Conservation (phyloP, 371 early-diverging fungal genomes). For the Amoeboaphelidium protococcarum region DNA sequence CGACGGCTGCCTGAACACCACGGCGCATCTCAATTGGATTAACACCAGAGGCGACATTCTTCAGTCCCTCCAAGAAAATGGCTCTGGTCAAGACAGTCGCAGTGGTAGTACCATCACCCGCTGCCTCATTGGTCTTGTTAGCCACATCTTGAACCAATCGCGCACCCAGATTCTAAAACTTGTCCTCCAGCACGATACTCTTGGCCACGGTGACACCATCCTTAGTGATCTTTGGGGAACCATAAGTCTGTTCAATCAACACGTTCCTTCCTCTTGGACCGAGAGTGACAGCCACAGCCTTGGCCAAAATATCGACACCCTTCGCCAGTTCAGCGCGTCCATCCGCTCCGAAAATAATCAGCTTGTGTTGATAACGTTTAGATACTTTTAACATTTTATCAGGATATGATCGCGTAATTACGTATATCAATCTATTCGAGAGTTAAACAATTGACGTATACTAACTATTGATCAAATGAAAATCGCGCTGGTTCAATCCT, state of each 20-base stretch:
- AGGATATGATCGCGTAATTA: too few species aligned
- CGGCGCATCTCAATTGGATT: conserved; percentile 93
- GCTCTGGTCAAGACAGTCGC: conserved; percentile 81
- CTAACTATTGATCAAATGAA: too few species aligned
- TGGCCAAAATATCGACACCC: conserved; percentile 86
- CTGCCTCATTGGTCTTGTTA: conserved; percentile 92
- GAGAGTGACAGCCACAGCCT: conserved; percentile 88
- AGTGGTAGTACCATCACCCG: conserved; percentile 97
- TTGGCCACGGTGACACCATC: conserved; percentile 97
- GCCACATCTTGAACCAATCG: conserved; percentile 94
- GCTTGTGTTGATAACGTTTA: conserved; percentile 74
- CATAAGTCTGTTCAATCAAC: conserved; percentile 83
- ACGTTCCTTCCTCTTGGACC: conserved; percentile 96
- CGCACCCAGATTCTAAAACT: not conserved
- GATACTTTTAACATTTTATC: too few species aligned
- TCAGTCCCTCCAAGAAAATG: conserved; percentile 91
- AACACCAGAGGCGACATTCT: conserved; percentile 93
- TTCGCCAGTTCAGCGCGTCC: conserved; percentile 68
- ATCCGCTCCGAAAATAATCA: conserved; percentile 78
- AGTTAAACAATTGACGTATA: too few species aligned
- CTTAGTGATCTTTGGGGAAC: conserved; percentile 95
- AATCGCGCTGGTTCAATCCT: too few species aligned
- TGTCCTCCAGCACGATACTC: conserved; percentile 54
- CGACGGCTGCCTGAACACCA: conserved; percentile 79
- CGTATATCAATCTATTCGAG: too few species aligned